Evolutionary conservation across 2,329 filamentous ascomycete species (phyloP).

Genomic region (Xylaria multiplex): DNA sequence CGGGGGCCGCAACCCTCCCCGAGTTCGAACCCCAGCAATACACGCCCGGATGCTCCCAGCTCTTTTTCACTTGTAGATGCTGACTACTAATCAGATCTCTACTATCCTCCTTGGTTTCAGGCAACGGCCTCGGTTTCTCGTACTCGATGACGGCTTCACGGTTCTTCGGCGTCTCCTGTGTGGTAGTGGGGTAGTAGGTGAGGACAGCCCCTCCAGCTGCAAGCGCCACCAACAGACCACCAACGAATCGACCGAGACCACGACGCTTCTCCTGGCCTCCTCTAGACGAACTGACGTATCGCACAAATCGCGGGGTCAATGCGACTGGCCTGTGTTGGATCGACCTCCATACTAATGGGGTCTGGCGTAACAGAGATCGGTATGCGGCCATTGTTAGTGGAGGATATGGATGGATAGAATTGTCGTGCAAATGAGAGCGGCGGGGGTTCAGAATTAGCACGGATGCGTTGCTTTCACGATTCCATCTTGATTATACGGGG

Average conservation of each 20-base stretch:
- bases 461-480: conserved; percentile 1
- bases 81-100: conserved; percentile 83
- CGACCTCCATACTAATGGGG: conserved; percentile 27
- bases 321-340: conserved; percentile 2
- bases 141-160: conserved; percentile 68
- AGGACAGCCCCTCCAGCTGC: conserved; percentile 42
- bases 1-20: conserved; percentile 85
- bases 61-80: conserved; percentile 86
- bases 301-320: conserved; percentile 34
- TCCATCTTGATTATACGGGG: conserved; percentile 23
- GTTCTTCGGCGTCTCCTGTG: conserved; percentile 40
- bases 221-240: conserved; percentile 42
- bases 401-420: neutral
- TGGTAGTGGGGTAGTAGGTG: conserved; percentile 42
- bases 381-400: conserved; percentile 24
- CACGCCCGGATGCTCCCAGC: conserved; percentile 83
- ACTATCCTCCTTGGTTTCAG: conserved; percentile 74
- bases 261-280: conserved; percentile 25
- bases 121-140: conserved; percentile 70
- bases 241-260: conserved; percentile 38
- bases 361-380: conserved; percentile 25
- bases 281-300: conserved; percentile 40
- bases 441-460: neutral
- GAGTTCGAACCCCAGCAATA: conserved; percentile 94
- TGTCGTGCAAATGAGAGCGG: neutral